Evolutionary conservation across 441 rosid genomes (phyloP).

Genomic region (Macaranga tanarius): DNA sequence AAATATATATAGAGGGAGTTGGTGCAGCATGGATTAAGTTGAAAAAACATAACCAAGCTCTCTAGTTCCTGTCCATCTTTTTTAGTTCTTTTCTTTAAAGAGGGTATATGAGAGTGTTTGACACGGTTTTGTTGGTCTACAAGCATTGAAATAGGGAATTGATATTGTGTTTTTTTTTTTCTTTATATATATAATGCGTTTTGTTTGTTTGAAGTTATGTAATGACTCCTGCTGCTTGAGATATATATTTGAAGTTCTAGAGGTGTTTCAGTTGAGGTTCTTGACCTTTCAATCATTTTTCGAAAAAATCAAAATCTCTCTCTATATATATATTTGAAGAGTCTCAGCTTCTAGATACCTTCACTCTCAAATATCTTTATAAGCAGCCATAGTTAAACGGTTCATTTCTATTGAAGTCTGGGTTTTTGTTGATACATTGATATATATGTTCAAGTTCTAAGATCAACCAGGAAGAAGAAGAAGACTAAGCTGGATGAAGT

Average conservation of each 20-base stretch:
- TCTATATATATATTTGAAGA: conserved; percentile 4
- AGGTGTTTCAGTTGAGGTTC: conserved; percentile 31
- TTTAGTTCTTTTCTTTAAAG: too few relatives aligned
- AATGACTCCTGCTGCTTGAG: background rate
- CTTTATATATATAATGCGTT: background rate
- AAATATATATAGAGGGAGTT: background rate
- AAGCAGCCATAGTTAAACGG: background rate
- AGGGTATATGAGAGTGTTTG: conserved; percentile 7
- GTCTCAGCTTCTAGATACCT: conserved; percentile 15
- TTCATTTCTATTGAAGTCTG: background rate
- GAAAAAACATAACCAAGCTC: conserved; percentile 8
- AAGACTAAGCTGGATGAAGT: background rate
- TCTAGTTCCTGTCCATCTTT: background rate
- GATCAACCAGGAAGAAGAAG: too few relatives aligned
- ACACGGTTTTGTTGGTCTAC: conserved; percentile 19
- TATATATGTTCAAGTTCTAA: background rate
- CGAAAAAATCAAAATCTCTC: too few relatives aligned
- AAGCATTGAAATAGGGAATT: background rate
- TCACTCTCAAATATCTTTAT: background rate
- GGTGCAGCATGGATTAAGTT: conserved; percentile 29
- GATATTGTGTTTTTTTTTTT: background rate
- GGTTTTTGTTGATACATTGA: too few relatives aligned
- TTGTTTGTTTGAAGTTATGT: conserved; percentile 7
- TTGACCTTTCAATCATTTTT: conserved; percentile 28
- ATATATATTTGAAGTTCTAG: conserved; percentile 7